Evolutionary conservation across 495 filamentous ascomycete species (phyloP).

Genomic region (Annulohypoxylon stygium): DNA sequence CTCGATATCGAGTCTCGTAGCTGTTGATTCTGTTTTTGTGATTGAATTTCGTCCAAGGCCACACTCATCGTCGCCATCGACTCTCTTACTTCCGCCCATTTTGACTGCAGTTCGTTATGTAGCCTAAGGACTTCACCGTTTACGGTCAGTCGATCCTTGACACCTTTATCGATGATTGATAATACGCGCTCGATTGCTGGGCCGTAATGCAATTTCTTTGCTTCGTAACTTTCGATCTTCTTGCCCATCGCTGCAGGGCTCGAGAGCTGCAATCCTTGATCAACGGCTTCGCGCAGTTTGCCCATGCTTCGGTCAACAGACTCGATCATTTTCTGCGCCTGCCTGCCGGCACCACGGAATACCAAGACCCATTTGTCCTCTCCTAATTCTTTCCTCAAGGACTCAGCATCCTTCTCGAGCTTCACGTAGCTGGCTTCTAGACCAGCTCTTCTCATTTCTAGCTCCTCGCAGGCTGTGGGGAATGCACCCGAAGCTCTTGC

Average conservation of each 20-base stretch:
- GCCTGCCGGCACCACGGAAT: slow-evolving; percentile 91
- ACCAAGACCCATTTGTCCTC: slow-evolving; percentile 97
- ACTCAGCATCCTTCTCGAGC: slow-evolving; percentile 88
- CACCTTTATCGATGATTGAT: slow-evolving; percentile 90
- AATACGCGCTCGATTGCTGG: slow-evolving; percentile 93
- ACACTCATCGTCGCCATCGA: slow-evolving; percentile 81
- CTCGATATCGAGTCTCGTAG: slow-evolving; percentile 94
- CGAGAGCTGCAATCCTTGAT: slow-evolving; percentile 76
- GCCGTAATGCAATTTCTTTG: slow-evolving; percentile 94
- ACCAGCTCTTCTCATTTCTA: slow-evolving; percentile 75
- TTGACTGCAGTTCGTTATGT: slow-evolving; percentile 82
- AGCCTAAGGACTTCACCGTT: slow-evolving; percentile 93
- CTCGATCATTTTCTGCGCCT: slow-evolving; percentile 94
- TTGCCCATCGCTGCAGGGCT: slow-evolving; percentile 75
- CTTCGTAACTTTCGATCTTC: slow-evolving; percentile 92
- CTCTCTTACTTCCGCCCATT: slow-evolving; percentile 80
- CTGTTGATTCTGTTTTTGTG: slow-evolving; percentile 75
- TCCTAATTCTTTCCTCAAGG: slow-evolving; percentile 85
- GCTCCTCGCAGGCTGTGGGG: slow-evolving; percentile 89
- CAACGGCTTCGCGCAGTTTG: slow-evolving; percentile 85
- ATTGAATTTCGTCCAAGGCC: slow-evolving; percentile 77
- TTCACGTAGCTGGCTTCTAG: slow-evolving; percentile 85
- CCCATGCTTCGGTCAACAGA: slow-evolving; percentile 86
- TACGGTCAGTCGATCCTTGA: slow-evolving; percentile 90
- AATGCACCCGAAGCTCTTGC: slow-evolving; percentile 79